These are phyloP conservation scores for Calonectria henricotiae DNA, from an alignment of 2,329 filamentous ascomycete species.

Conservation along the genomic window DNA sequence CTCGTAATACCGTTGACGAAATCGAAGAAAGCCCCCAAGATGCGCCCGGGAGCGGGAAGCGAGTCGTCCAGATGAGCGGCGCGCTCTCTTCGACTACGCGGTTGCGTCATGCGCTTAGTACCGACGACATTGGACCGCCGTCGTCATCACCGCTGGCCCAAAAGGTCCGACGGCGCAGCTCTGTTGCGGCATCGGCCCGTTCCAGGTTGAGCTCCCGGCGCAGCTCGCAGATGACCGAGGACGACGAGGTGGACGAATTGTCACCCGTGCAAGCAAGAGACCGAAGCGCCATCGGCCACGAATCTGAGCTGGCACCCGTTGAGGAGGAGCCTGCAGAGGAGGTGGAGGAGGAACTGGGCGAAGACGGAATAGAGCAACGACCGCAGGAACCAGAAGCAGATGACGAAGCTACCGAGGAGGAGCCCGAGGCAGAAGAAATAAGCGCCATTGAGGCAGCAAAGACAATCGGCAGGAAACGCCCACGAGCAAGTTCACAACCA, in stretches of 20 bases:
- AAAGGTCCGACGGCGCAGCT: constrained; percentile 60
- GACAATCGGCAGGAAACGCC: constrained; percentile 63
- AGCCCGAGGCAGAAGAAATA: constrained; percentile 62
- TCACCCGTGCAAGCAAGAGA: constrained; percentile 53
- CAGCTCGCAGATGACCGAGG: constrained; percentile 42
- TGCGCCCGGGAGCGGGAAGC: constrained; percentile 72
- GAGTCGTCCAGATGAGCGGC: constrained; percentile 58
- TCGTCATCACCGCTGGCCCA: constrained; percentile 63
- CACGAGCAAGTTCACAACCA: constrained; percentile 58
- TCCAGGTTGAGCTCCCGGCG: constrained; percentile 51
- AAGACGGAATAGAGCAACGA: background rate
- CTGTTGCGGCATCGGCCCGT: constrained; percentile 53
- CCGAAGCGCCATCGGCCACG: constrained; percentile 32
- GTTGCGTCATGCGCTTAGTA: constrained; percentile 61
- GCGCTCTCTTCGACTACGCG: constrained; percentile 61
- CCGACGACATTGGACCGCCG: constrained; percentile 52
- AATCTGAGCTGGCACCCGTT: constrained; percentile 35
- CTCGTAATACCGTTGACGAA: constrained; percentile 45
- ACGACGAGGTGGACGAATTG: constrained; percentile 54
- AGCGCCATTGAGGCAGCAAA: constrained; percentile 62
- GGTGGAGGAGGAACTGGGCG: constrained; percentile 29
- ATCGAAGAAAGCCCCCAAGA: constrained; percentile 66
- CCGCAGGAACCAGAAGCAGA: constrained; percentile 35
- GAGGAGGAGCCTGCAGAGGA: constrained; percentile 33
- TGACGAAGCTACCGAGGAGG: constrained; percentile 48